phyloP scores from a whole-genome alignment of 2,329 filamentous ascomycete species.

The Teratosphaeria pseudoeucalypti region DNA sequence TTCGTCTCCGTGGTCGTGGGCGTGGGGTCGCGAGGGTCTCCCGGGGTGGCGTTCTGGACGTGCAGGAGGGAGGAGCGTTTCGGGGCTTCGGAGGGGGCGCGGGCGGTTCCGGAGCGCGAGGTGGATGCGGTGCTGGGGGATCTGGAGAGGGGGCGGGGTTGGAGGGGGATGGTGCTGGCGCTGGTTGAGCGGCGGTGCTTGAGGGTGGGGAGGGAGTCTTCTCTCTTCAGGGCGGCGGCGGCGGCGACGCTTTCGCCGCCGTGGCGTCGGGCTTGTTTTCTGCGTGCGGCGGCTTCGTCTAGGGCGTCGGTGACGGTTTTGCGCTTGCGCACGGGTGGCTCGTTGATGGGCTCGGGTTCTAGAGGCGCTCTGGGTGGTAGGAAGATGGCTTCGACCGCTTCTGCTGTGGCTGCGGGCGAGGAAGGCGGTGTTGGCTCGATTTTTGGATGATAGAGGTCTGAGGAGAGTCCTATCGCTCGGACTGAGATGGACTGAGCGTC shows the following conservation, averaged over 20 bases:
- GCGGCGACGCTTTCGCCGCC: constrained; percentile 35
- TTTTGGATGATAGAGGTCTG: constrained; percentile 25
- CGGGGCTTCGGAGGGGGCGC: constrained; percentile 11
- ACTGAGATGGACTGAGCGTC: constrained; percentile 17
- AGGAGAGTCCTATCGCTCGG: constrained; percentile 35
- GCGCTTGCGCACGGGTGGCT: constrained; percentile 28
- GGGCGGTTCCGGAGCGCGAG: constrained; percentile 9
- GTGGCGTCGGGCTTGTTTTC: constrained; percentile 31
- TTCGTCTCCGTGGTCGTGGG: constrained; percentile 12
- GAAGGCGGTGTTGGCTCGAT: constrained; percentile 13
- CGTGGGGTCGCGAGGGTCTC: not conserved
- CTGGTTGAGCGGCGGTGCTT: constrained; percentile 24
- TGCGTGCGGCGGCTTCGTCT: constrained; percentile 36
- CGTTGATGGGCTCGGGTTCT: constrained; percentile 12
- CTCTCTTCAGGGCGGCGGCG: constrained; percentile 26
- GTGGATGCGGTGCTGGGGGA: constrained; percentile 21
- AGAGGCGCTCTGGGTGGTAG: constrained; percentile 6
- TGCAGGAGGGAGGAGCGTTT: constrained; percentile 18
- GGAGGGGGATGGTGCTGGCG: constrained; percentile 10
- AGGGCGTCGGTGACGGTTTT: constrained; percentile 35
- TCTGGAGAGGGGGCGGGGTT: constrained; percentile 17
- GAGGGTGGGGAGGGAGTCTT: constrained; percentile 18
- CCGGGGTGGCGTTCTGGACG: constrained; percentile 11
- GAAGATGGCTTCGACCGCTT: constrained; percentile 13
- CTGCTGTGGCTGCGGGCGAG: constrained; percentile 13